Base-by-base conservation (phyloP, 768 basidiomycete species). In the Mycena rosella region DNA sequence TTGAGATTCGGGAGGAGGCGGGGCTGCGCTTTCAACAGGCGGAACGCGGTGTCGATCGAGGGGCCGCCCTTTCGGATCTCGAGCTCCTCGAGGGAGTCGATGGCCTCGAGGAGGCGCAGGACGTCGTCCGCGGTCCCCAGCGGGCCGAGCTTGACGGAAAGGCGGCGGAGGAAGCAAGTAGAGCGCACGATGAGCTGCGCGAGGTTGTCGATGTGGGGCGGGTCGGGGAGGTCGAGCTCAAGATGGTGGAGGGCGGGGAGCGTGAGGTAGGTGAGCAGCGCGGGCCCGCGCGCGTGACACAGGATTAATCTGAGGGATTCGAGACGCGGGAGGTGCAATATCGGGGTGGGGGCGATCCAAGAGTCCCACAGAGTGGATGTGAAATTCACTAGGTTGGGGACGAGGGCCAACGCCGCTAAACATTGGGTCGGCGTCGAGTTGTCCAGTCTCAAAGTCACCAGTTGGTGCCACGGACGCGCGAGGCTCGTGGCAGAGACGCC, bases 61-160 rank as follows among this genome's bases (percentile, higher is more conserved):
- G 1, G 11, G 34, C 10, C 27, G 27, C 52, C 58, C 10, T 60
- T 60, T 27, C 53, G 7, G 40, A 66, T 20, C 14, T 60, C 52
- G 22, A 66, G 65, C 45, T 40, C 65, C 36, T 60, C 65, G 15
- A 66, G 65, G 14, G 52, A 55, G 24, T 54, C 44, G 14, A 66
- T 26, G 20, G 45, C 44, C 15, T 9, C 10, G 36, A 66, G 24
- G 1, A 66, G 36, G 34, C 30, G 65, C 52, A 14, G 13, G 15
- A 66, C 55, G n/a, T 48, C 3, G 29, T 55, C 44, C 9, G 26
- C 18, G 0, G 18, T 29, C 58, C 58, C 55, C 9, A 1, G 14
- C 20, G 29, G 10, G 10, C 65, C 65, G 7, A 56, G 8, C 36
- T 32, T 55, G 24, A 60, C 59, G 2, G 65, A 66, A 20, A 66